A percentile compares a stretch with the other conserved stretches of the same genome.
These are phyloP conservation scores for Echites panduratus DNA, from an alignment of 257 asterid species.

Conservation along the genomic window DNA sequence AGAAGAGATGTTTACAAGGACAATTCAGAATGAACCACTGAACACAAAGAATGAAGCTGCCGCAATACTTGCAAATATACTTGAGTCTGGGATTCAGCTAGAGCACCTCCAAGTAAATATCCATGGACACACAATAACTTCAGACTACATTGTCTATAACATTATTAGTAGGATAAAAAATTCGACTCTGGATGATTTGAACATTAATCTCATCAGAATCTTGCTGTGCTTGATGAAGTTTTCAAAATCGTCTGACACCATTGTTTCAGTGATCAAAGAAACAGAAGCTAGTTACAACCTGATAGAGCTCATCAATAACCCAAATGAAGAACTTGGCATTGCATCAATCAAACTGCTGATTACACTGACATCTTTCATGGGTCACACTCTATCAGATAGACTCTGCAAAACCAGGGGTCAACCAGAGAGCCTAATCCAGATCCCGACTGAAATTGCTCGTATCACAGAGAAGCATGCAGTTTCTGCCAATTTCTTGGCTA, in stretches of 20 bases:
- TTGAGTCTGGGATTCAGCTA: constrained; percentile 54
- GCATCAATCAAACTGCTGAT: constrained; percentile 51
- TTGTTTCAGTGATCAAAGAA: constrained; percentile 66
- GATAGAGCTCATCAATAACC: constrained; percentile 57
- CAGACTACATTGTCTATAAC: constrained; percentile 64
- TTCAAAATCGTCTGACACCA: constrained; percentile 39
- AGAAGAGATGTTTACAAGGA: constrained; percentile 57
- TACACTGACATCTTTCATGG: constrained; percentile 54
- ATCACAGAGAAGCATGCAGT: constrained; percentile 62
- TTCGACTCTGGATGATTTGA: constrained; percentile 53
- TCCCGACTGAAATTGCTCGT: constrained; percentile 33
- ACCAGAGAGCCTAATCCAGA: constrained; percentile 51
- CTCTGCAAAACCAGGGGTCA: constrained; percentile 67
- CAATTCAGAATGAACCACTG: constrained; percentile 36
- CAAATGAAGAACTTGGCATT: constrained; percentile 56
- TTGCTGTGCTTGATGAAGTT: constrained; percentile 52
- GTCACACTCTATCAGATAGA: constrained; percentile 64
- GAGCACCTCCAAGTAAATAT: constrained; percentile 42
- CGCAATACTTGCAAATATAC: constrained; percentile 57
- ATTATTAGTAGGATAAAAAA: constrained; percentile 38
- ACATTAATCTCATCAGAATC: constrained; percentile 51
- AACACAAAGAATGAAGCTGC: constrained; percentile 57
- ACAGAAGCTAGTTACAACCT: constrained; percentile 60
- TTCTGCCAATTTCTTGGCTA: constrained; percentile 60
- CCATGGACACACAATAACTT: constrained; percentile 59